Percentiles rank a stretch among this genome's conserved stretches.
phyloP scores from a whole-genome alignment of 2,329 filamentous ascomycete genomes.

The Pezicula rhizophila region DNA sequence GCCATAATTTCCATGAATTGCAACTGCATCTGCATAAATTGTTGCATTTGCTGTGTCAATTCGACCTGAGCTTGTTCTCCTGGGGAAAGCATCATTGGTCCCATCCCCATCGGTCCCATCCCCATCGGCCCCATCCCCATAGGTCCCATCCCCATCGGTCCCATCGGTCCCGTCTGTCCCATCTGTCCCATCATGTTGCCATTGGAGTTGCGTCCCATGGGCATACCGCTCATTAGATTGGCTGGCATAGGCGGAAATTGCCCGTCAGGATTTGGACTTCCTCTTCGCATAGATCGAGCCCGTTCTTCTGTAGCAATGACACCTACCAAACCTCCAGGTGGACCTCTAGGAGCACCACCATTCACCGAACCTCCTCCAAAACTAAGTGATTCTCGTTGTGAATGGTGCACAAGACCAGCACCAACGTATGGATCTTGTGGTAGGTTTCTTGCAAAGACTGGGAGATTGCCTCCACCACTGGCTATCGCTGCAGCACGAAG shows the following conservation, averaged over 20 bases:
- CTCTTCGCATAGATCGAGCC: conserved; percentile 69
- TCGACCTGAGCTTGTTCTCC: conserved; percentile 72
- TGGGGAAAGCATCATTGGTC: conserved; percentile 36
- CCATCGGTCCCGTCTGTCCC: conserved; percentile 27
- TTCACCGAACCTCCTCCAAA: conserved; percentile 46
- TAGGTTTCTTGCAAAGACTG: conserved; percentile 75
- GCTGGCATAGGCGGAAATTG: conserved; percentile 30
- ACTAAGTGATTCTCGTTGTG: conserved; percentile 68
- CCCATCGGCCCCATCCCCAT: conserved; percentile 25
- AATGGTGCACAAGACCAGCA: conserved; percentile 65
- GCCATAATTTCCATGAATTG: conserved; percentile 85
- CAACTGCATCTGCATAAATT: conserved; percentile 93
- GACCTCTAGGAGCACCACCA: conserved; percentile 25
- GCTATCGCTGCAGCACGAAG: conserved; percentile 57
- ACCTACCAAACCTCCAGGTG: conserved; percentile 74
- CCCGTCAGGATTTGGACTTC: conserved; percentile 64
- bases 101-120: conserved; percentile 26
- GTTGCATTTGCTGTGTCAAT: conserved; percentile 76
- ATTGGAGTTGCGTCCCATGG: conserved; percentile 15
- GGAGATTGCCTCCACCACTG: conserved; percentile 55
- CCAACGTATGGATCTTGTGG: conserved; percentile 83
- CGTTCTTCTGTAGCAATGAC: conserved; percentile 84
- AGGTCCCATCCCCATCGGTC: conserved; percentile 24
- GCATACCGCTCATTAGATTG: conserved; percentile 25
- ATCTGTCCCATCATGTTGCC: conserved; percentile 22